Percentiles rank a stretch among this genome's conserved stretches.
These are phyloP conservation scores for Pulveroboletus sp. DNA, from an alignment of 768 basidiomycete genomes.

Conservation along the genomic window DNA sequence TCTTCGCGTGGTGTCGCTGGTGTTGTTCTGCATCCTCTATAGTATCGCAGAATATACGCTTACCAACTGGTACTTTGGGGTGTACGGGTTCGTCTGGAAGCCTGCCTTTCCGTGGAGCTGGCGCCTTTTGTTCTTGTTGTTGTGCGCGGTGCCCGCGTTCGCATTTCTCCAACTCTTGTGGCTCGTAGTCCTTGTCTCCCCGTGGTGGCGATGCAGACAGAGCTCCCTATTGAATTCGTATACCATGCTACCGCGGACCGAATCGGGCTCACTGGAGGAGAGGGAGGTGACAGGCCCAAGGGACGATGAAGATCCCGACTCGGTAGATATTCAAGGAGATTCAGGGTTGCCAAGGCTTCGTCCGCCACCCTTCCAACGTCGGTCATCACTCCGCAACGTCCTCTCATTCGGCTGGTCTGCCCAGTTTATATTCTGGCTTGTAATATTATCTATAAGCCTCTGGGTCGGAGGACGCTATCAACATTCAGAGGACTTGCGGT, in stretches of 20 bases:
- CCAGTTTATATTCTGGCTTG: constrained; percentile 7
- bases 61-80: constrained; percentile 4
- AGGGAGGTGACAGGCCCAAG: not conserved
- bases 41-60: constrained; percentile 7
- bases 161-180: constrained; percentile 6
- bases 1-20: not conserved
- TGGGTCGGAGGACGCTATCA: constrained; percentile 3
- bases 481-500: constrained; percentile 9
- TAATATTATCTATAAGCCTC: not conserved
- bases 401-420: not conserved
- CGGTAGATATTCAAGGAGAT: not conserved
- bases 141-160: constrained; percentile 13
- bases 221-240: not conserved
- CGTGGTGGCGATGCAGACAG: not conserved
- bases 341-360: not conserved
- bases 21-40: constrained; percentile 5
- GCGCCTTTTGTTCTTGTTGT: constrained; percentile 11
- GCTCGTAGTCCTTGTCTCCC: not conserved
- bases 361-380: not conserved
- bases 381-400: not conserved
- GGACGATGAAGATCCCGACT: not conserved
- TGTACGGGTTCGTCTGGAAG: constrained; percentile 8
- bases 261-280: constrained; percentile 4
- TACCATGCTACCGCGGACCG: constrained; percentile 7
- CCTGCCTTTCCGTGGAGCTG: constrained; percentile 18